Percentiles rank a stretch among this genome's conserved stretches.
phyloP scores from a whole-genome alignment of 176 grass and related monocot genomes.

The Juncus inflexus region DNA sequence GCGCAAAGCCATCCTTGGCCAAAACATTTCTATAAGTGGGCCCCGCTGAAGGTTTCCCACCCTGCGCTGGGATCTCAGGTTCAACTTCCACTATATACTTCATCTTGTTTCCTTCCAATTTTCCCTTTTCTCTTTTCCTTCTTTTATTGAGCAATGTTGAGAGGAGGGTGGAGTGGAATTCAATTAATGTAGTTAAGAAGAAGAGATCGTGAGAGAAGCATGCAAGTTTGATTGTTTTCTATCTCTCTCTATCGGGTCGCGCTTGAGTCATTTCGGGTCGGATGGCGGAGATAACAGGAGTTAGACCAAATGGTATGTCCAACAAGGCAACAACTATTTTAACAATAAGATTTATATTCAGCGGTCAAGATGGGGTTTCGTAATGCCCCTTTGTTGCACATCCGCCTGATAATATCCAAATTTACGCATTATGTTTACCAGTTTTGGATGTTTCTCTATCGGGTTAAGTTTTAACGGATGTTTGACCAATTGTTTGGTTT shows the following conservation, averaged over 20 bases:
- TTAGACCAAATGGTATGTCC: no score
- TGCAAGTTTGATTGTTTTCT: background rate
- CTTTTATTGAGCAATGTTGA: background rate
- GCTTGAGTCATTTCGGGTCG: no score
- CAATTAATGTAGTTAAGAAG: background rate
- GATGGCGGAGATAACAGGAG: no score
- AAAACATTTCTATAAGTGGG: constrained; percentile 58
- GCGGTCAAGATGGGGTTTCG: no score
- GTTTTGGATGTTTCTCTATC: no score
- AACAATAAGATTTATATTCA: no score
- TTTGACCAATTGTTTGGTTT: no score
- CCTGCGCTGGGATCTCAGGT: constrained; percentile 28
- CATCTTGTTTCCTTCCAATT: constrained; percentile 30
- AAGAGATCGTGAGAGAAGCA: background rate
- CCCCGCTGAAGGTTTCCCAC: constrained; percentile 31
- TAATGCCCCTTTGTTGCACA: no score
- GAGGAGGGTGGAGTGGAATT: background rate
- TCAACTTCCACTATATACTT: constrained; percentile 64
- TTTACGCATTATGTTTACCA: no score
- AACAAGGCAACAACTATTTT: no score
- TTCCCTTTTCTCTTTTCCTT: background rate
- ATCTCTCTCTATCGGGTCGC: background rate
- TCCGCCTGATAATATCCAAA: no score
- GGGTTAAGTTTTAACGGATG: no score
- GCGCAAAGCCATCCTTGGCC: constrained; percentile 61